Evolutionary conservation across 2,329 filamentous ascomycete genomes (phyloP).

Genomic region (Hymenoscyphus fraxineus): DNA sequence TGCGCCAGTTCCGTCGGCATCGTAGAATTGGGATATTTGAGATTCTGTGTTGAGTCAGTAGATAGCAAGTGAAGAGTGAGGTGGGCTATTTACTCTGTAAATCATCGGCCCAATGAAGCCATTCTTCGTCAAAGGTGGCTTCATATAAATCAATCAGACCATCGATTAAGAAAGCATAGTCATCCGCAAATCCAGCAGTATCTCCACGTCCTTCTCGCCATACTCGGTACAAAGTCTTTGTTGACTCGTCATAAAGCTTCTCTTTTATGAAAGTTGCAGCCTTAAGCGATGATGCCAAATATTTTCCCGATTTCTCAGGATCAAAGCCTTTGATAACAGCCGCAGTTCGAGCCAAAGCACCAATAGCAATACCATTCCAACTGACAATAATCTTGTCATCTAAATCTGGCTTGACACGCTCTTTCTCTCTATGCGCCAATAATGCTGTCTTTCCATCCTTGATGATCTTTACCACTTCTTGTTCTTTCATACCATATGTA

Average conservation of each 20-base stretch:
- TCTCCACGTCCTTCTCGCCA: conserved; percentile 65
- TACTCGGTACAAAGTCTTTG: conserved; percentile 66
- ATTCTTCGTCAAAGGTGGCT: conserved; percentile 70
- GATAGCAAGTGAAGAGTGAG: not conserved
- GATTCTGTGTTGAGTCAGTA: conserved; percentile 47
- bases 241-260: conserved; percentile 65
- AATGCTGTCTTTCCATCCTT: conserved; percentile 64
- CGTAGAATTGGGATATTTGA: conserved; percentile 76
- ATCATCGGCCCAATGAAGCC: conserved; percentile 75
- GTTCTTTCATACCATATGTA: conserved; percentile 68
- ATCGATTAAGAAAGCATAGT: conserved; percentile 85
- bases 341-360: conserved; percentile 73
- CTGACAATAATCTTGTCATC: conserved; percentile 86
- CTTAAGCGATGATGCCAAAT: conserved; percentile 60
- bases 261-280: conserved; percentile 69
- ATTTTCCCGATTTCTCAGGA: conserved; percentile 54
- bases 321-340: conserved; percentile 61
- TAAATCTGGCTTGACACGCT: conserved; percentile 70
- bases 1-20: conserved; percentile 47
- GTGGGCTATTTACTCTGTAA: conserved; percentile 62
- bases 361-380: conserved; percentile 87
- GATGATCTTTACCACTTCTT: conserved; percentile 66
- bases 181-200: conserved; percentile 78
- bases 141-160: conserved; percentile 83
- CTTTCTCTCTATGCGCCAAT: conserved; percentile 65